These are phyloP conservation scores for Plasmodium reichenowi DNA, from an alignment of 169 alveolate genomes.

Conservation along the genomic window DNA sequence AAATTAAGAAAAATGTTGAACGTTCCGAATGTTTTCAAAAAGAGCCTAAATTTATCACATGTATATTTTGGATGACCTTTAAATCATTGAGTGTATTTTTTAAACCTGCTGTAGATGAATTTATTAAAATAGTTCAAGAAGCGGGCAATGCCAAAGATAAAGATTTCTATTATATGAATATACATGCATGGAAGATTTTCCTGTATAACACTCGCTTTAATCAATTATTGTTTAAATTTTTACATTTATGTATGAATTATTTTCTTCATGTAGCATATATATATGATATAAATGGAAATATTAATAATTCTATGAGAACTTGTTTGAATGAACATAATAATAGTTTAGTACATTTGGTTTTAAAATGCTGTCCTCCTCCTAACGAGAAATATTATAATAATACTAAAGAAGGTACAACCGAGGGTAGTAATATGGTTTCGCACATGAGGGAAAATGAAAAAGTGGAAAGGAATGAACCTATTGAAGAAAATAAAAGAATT, in stretches of 20 bases:
- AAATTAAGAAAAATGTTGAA: slow-evolving; percentile 62
- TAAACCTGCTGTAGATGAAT: slow-evolving; percentile 84
- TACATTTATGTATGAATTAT: slow-evolving; percentile 78
- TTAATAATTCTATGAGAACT: slow-evolving; percentile 32
- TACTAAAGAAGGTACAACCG: neutral
- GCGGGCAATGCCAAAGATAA: slow-evolving; percentile 77
- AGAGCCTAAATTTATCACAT: slow-evolving; percentile 87
- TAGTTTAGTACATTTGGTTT: slow-evolving; percentile 29
- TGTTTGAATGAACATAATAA: slow-evolving; percentile 50
- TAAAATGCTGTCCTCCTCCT: slow-evolving; percentile 73
- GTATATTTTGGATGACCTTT: slow-evolving; percentile 89
- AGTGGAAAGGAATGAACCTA: neutral
- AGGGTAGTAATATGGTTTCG: neutral
- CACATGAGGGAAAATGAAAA: neutral
- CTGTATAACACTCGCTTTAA: slow-evolving; percentile 74
- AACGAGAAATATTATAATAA: slow-evolving; percentile 9
- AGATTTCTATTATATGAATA: slow-evolving; percentile 77
- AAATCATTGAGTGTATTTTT: slow-evolving; percentile 86
- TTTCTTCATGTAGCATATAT: slow-evolving; percentile 76
- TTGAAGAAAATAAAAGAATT: neutral
- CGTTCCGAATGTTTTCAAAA: slow-evolving; percentile 64
- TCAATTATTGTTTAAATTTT: slow-evolving; percentile 78
- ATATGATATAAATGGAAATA: slow-evolving; percentile 62
- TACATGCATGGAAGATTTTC: slow-evolving; percentile 82
- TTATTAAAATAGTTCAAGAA: slow-evolving; percentile 78